These are phyloP conservation scores for Tulasnella calospora DNA, from an alignment of 768 basidiomycete species.

Conservation along the genomic window DNA sequence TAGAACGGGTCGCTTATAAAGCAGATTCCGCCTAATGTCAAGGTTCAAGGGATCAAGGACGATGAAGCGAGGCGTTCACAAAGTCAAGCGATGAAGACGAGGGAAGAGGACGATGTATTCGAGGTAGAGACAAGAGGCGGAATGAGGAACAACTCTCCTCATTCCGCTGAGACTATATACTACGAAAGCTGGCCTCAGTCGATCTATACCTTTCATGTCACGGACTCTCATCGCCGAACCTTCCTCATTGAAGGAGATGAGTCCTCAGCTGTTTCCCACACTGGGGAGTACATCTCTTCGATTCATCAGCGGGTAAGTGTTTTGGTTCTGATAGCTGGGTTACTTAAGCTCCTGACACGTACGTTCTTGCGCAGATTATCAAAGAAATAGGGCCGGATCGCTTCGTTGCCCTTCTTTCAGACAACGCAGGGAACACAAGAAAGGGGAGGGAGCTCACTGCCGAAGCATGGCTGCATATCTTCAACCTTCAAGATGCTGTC, in stretches of 20 bases:
- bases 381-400: neutral
- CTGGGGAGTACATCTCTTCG: neutral
- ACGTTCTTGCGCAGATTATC: neutral
- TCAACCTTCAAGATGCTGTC: conserved; percentile 3
- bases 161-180: too few relatives aligned
- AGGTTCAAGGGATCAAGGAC: too few relatives aligned
- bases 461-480: neutral
- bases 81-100: too few relatives aligned
- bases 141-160: too few relatives aligned
- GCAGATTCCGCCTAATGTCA: too few relatives aligned
- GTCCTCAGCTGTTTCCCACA: neutral
- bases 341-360: too few relatives aligned
- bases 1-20: too few relatives aligned
- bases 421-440: neutral
- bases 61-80: too few relatives aligned
- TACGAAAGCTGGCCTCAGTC: neutral
- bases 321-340: too few relatives aligned
- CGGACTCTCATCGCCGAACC: neutral
- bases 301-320: too few relatives aligned
- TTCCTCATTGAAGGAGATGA: conserved; percentile 2
- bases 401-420: neutral
- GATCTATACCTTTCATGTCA: neutral
- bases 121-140: too few relatives aligned
- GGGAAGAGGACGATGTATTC: too few relatives aligned
- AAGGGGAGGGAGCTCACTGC: neutral